Conservation (phyloP, 2,329 filamentous ascomycete genomes). For the Ilyonectria robusta region DNA sequence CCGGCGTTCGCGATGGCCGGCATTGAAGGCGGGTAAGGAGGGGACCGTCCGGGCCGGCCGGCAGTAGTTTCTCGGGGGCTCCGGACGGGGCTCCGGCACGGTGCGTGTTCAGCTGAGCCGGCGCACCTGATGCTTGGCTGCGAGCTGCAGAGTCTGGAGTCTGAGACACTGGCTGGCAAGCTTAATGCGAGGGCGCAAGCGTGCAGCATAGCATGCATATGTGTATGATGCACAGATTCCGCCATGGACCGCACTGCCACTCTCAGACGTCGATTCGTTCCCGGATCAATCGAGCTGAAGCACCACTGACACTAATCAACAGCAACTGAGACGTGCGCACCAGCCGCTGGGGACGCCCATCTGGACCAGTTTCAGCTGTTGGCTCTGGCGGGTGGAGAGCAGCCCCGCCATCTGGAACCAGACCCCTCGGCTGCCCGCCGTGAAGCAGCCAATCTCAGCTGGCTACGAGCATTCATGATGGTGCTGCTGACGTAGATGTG, state of each 20-base stretch:
- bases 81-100: neutral
- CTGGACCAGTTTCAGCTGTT: slow-evolving; percentile 7
- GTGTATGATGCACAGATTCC: neutral
- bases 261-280: neutral
- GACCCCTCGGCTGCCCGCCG: neutral
- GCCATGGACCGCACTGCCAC: neutral
- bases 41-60: no score
- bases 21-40: no score
- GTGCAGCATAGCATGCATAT: neutral
- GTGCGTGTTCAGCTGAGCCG: neutral
- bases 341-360: neutral
- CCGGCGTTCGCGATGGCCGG: no score
- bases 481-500: neutral
- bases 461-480: neutral
- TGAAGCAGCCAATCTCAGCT: slow-evolving; percentile 4
- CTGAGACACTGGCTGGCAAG: neutral
- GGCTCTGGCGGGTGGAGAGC: neutral
- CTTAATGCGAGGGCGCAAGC: neutral
- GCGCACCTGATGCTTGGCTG: neutral
- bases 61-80: neutral
- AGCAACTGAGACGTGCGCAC: neutral
- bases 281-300: neutral
- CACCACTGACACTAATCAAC: neutral
- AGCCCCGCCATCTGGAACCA: slow-evolving; percentile 1
- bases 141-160: neutral